A percentile compares a stretch with the other conserved stretches of the same genome.
Conservation (phyloP, 805 yeast species). For the Ascoidea rubescens region DNA sequence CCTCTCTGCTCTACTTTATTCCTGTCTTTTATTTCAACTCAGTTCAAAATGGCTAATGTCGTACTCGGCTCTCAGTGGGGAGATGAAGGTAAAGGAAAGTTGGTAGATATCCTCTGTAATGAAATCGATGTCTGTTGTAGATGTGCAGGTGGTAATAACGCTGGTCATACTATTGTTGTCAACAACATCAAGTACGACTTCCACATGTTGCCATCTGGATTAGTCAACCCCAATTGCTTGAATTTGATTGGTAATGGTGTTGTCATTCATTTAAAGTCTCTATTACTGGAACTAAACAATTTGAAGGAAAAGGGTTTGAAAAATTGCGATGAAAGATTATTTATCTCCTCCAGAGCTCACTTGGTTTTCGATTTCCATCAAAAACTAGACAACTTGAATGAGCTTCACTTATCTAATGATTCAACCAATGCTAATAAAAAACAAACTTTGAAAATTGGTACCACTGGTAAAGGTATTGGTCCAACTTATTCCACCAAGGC, state of each 20-base stretch:
- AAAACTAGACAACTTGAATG: conserved; percentile 89
- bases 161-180: conserved; percentile 97
- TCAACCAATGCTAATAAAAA: conserved; percentile 48
- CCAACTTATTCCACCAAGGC: conserved; percentile 97
- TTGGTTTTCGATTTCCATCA: conserved; percentile 97
- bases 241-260: conserved; percentile 94
- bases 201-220: conserved; percentile 98
- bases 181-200: conserved; percentile 82
- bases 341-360: conserved; percentile 88
- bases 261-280: conserved; percentile 87
- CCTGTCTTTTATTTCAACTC: too few species aligned
- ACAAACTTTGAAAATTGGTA: conserved; percentile 52
- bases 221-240: conserved; percentile 82
- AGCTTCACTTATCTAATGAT: conserved; percentile 59
- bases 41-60: conserved; percentile 38
- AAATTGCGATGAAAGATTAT: conserved; percentile 49
- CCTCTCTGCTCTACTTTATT: too few species aligned
- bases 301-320: conserved; percentile 70
- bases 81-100: conserved; percentile 98
- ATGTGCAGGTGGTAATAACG: conserved; percentile 98
- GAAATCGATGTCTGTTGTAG: conserved; percentile 94
- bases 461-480: conserved; percentile 98
- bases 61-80: conserved; percentile 99
- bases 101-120: conserved; percentile 90
- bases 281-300: conserved; percentile 74